A percentile compares a stretch with the other conserved stretches of the same genome.
These are phyloP conservation scores for Schrenkiella parvula DNA, from an alignment of 345 rosid genomes.

Conservation along the genomic window DNA sequence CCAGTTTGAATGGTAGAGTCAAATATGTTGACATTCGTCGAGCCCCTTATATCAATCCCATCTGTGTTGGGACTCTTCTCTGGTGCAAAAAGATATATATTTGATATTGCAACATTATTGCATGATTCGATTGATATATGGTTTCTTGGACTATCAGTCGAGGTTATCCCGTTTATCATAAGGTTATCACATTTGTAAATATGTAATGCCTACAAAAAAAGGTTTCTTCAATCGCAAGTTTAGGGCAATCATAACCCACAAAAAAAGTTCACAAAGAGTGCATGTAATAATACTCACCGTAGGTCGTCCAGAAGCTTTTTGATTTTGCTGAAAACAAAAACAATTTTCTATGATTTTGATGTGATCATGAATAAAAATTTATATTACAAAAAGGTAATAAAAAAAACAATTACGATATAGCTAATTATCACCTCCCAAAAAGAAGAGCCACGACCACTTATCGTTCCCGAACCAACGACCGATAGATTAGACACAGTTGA, in stretches of 20 bases:
- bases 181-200: background rate
- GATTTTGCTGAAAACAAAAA: background rate
- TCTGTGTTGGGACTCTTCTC: conserved; percentile 21
- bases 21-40: conserved; percentile 4
- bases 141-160: conserved; percentile 15
- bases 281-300: conserved; percentile 1
- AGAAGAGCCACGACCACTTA: conserved; percentile 14
- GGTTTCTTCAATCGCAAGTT: background rate
- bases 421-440: conserved; percentile 19
- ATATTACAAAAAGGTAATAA: background rate
- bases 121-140: conserved; percentile 14
- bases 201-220: conserved; percentile 12
- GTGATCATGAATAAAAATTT: background rate
- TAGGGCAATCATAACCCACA: background rate
- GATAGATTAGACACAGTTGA: background rate
- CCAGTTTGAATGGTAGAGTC: conserved; percentile 17
- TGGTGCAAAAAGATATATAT: conserved; percentile 12
- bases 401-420: background rate
- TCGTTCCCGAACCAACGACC: conserved; percentile 9
- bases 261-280: background rate
- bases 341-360: background rate
- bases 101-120: conserved; percentile 7
- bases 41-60: conserved; percentile 14
- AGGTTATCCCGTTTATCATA: background rate
- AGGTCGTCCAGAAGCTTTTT: conserved; percentile 11